Evolutionary conservation across 2,329 filamentous ascomycete species (phyloP), one percentile per base, ranked within the genome.

Genomic region (Rhynchosporium agropyri): DNA sequence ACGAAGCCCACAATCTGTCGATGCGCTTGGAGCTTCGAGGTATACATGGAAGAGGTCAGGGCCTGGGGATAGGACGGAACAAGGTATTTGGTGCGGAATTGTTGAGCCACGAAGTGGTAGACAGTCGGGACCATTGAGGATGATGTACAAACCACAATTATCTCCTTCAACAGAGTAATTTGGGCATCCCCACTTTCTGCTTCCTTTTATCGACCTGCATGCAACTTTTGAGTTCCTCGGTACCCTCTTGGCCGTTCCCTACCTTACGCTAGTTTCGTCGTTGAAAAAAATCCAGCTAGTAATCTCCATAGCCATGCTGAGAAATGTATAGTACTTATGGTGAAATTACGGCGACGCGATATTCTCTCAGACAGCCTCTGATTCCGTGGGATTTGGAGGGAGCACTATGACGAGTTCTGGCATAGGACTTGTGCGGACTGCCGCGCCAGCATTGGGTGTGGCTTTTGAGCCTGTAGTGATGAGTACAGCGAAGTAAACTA

Each of bases 221-320:
- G 45, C 45, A 49, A 26, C 45, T 49, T 49, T 50, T 26, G 48
- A 29, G 48, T 50, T 50, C 48, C 48, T 50, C 48, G 48, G 48
- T 50, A 26, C 48, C 48, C 48, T 50, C 6, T 50, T 26, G 48
- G 48, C 48, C 48, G 48, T 50, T 50, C 48, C 48, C 48, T 50
- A 26, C 26, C 48, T 36, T 10, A 36, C 33, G 33, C 33, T 36
- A 10, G 33, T 36, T 10, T 36, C 33, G 33, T 36, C 33, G 33
- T 36, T 36, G 33, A 36, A 36, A 36, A 5, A 36, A 5, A 36
- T 10, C 33, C 33, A 10, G 33, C 33, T 36, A 6, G 33, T 36
- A 36, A 36, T 5, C 33, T 36, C 33, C 9, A 36, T 36, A 36
- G 33, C 33, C 5, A 10, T 36, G 9, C 33, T 36, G 33, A 36